Conservation (phyloP, 345 rosid genomes). For the Syzygium oleosum region DNA sequence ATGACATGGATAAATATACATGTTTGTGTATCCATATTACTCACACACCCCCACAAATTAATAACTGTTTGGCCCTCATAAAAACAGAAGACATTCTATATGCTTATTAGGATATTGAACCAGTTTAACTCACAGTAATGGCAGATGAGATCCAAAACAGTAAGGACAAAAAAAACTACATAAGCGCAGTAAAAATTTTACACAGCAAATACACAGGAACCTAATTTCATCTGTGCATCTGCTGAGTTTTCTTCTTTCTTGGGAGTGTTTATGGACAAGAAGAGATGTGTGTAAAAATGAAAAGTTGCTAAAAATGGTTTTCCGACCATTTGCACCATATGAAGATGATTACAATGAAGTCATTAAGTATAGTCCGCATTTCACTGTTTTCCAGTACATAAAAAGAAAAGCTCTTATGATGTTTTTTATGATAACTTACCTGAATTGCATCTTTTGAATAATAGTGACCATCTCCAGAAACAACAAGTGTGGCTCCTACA, state of each 20-base stretch:
- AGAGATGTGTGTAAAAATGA: neutral
- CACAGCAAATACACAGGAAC: neutral
- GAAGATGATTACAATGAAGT: neutral
- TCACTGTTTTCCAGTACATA: neutral
- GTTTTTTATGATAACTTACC: constrained; percentile 23
- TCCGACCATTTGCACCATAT: neutral
- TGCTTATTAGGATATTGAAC: neutral
- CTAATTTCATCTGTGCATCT: neutral
- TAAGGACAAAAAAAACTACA: neutral
- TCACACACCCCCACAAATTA: neutral
- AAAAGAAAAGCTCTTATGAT: neutral
- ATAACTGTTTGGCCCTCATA: neutral
- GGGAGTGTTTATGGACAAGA: neutral
- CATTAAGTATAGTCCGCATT: neutral
- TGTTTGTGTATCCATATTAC: neutral
- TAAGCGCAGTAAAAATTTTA: neutral
- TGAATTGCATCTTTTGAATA: constrained; percentile 88
- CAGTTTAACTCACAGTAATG: neutral
- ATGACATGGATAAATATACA: neutral
- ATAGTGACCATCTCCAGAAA: constrained; percentile 99
- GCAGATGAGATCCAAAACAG: neutral
- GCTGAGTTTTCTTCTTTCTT: neutral
- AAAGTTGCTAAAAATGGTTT: neutral
- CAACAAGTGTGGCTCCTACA: constrained; percentile 91
- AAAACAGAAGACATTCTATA: neutral